Evolutionary conservation across 75 land plant genomes (phyloP).

Genomic region (Pinus tabuliformis): DNA sequence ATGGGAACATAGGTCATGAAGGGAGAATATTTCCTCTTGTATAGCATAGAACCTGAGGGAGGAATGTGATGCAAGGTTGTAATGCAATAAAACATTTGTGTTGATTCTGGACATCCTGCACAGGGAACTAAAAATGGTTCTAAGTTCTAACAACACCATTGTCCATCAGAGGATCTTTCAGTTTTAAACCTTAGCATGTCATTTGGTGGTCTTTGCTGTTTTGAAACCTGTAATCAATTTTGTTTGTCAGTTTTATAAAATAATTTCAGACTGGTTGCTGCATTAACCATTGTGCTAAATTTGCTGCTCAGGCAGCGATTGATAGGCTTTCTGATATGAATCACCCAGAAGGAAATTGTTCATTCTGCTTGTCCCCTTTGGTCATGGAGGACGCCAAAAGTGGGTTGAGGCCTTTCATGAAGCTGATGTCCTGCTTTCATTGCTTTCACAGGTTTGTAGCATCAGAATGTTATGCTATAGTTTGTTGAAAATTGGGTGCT

Average conservation of each 20-base stretch:
- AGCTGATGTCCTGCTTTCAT: conserved; percentile 90
- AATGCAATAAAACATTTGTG: neutral
- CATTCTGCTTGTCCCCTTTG: conserved; percentile 72
- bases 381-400: conserved; percentile 23
- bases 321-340: conserved; percentile 70
- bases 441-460: conserved; percentile 74
- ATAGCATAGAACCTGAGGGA: neutral
- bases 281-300: neutral
- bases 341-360: conserved; percentile 85
- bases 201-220: neutral
- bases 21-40: neutral
- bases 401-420: conserved; percentile 57
- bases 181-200: neutral
- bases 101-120: neutral
- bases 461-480: neutral
- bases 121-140: neutral
- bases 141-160: neutral
- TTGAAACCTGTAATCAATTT: neutral
- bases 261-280: too few species aligned
- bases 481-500: neutral
- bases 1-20: neutral
- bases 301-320: conserved; percentile 60
- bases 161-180: neutral
- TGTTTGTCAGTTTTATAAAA: too few species aligned
- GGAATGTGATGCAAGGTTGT: neutral